Evolutionary conservation across 2,329 filamentous ascomycete species (phyloP), one percentile per base, ranked within the genome.

Genomic region (Botrytis squamosa): DNA sequence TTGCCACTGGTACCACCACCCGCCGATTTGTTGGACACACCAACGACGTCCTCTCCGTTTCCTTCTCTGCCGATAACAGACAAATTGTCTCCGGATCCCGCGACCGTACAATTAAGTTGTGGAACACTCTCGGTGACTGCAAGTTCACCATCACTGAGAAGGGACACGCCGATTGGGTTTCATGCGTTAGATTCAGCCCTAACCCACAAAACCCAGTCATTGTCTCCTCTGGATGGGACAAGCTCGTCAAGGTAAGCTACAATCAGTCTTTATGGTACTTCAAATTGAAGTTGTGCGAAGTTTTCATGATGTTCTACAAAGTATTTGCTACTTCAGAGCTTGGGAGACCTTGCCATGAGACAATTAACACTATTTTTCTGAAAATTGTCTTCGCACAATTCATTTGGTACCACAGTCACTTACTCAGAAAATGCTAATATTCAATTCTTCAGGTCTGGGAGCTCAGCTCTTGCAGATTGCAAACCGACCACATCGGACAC

Each of bases 301-400:
- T 84, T 87, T 90, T 63, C 84, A 96, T 94, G 95, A 98, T 98
- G 95, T 89, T 92, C 90, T 92, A 89, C 91, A 92, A 94, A 94
- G 95, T 98, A 98, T 98, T 98, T 98, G 96, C 96, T 98, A 98
- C 96, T 99, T 98, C 95, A 98, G 96, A 99, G 94, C 94, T 90
- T 84, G 83, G 83, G 84, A 83, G 82, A 87, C 85, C 85, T 85
- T 90, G 95, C 94, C 85, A 97, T 98, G 96, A 99, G 95, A 99
- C 93, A 91, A 97, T 88, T 87, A 90, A 92, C 92, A 95, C 94
- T 93, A 87, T 89, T 89, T 90, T 90, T 89, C 88, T 94, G 97
- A 93, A 97, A 90, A 77, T 70, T 70, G 73, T 74, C 75, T 69
- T 76, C 71, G 76, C 77, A 77, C 76, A 70, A 71, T 71, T 70